A percentile compares a stretch with the other conserved stretches of the same genome.
Conservation (phyloP, 225 moss, liverwort and hornwort species). For the Bryoerythrophyllum caledonicum region DNA sequence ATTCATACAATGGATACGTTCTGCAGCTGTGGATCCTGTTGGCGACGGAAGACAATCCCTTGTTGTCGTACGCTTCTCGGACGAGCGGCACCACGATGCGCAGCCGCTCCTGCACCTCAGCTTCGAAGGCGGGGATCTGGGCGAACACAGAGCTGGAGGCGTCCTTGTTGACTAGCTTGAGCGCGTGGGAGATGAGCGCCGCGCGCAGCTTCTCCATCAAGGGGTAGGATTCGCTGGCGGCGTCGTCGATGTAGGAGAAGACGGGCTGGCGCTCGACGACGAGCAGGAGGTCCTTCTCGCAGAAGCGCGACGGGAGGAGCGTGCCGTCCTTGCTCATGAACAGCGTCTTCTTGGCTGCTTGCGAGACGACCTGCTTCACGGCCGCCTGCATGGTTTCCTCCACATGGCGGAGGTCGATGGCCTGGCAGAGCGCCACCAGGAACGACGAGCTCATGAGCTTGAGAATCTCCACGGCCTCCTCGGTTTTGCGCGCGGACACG, state of each 20-base stretch:
- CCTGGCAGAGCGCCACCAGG: slow-evolving; percentile 28
- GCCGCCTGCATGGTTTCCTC: slow-evolving; percentile 56
- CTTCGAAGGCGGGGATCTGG: too few relatives aligned
- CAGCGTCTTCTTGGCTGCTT: slow-evolving; percentile 2
- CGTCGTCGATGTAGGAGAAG: slow-evolving; percentile 15
- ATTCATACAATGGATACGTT: too few relatives aligned
- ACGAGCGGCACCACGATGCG: too few relatives aligned
- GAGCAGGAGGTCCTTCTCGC: slow-evolving; percentile 9
- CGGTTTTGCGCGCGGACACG: slow-evolving; percentile 50
- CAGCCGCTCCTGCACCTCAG: too few relatives aligned
- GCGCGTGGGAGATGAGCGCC: too few relatives aligned
- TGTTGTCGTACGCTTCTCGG: too few relatives aligned
- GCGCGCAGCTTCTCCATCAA: too few relatives aligned
- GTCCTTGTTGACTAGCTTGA: too few relatives aligned
- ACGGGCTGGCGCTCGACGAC: not conserved
- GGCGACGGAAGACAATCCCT: too few relatives aligned
- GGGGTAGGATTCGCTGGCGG: not conserved
- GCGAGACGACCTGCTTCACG: slow-evolving; percentile 32
- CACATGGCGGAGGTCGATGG: slow-evolving; percentile 47
- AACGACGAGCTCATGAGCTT: slow-evolving; percentile 37
- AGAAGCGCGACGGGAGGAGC: not conserved
- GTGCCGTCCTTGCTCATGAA: not conserved
- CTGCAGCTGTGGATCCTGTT: too few relatives aligned
- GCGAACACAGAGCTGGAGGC: too few relatives aligned
- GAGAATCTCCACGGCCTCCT: slow-evolving; percentile 41